These are phyloP conservation scores for Xylaria bambusicola DNA, from an alignment of 495 filamentous ascomycete species.

Conservation along the genomic window DNA sequence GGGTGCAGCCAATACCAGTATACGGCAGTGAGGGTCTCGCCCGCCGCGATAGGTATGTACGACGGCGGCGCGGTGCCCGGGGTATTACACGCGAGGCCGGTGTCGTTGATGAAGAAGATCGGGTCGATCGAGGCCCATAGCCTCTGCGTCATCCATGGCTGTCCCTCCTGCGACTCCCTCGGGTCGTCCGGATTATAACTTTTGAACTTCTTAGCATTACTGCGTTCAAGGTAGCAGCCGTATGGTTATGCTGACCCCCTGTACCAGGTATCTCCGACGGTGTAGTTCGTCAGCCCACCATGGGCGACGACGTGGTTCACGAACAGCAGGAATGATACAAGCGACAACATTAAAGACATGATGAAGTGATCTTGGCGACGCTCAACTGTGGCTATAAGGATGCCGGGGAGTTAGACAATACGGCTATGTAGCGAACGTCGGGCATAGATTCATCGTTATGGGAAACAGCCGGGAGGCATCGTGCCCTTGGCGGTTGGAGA, in stretches of 20 bases:
- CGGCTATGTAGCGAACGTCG: neutral
- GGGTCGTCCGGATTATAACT: conserved; percentile 46
- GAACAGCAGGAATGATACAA: conserved; percentile 31
- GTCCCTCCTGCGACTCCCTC: conserved; percentile 36
- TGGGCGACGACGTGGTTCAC: conserved; percentile 35
- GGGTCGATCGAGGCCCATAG: conserved; percentile 48
- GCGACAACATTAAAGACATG: conserved; percentile 14
- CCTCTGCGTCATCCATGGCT: conserved; percentile 49
- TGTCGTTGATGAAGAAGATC: conserved; percentile 41
- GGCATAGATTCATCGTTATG: neutral
- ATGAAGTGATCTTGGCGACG: neutral
- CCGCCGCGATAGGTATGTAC: conserved; percentile 46
- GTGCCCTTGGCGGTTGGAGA: conserved; percentile 1
- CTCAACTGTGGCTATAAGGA: neutral
- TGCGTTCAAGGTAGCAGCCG: too few relatives aligned
- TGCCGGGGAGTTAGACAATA: neutral
- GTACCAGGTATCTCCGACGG: conserved; percentile 51
- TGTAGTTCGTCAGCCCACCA: conserved; percentile 52
- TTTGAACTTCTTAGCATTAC: neutral
- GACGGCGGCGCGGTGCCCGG: conserved; percentile 44
- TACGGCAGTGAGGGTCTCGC: conserved; percentile 46
- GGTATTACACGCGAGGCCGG: conserved; percentile 44
- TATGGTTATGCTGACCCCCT: conserved; percentile 37
- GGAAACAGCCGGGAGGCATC: neutral
- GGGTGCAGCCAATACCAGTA: conserved; percentile 58